Base-by-base conservation (phyloP, 2,329 filamentous ascomycete genomes). In the Nothophoma quercina region DNA sequence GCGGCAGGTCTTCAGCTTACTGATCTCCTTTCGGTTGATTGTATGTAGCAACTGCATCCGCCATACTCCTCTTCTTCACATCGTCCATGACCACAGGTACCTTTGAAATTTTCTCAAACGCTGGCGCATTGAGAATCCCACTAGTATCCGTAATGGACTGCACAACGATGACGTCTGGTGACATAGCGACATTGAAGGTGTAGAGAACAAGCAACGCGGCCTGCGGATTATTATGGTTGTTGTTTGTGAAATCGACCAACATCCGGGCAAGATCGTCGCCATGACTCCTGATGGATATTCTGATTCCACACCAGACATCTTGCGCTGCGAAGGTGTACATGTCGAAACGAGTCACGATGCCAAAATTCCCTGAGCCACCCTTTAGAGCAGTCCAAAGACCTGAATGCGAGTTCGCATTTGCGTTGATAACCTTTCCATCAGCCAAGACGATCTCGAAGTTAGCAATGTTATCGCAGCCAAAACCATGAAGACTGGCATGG, bases 351-450 rank as follows among this genome's bases (percentile, higher is more conserved):
- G 76, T 77, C 12, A 78, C 75, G 4, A 78, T 59, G 3, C 76
- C 76, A 42, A 78, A 78, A 58, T 78, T 78, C 49, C 65, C 73
- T 48, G 69, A 72, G n/a, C 77, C 77, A 3, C 76, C 76, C 55
- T 78, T 78, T 30, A 79, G 57, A 18, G 76, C 76, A 36, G 63
- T 65, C 58, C 66, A 78, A 2, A 79, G 69, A 40, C 78, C 75
- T 4, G 63, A 41, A 30, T 68, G 56, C 39, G 63, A 64, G 50
- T 59, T 59, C 0, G 65, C 58, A 29, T 74, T 78, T 12, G 70
- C 77, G 19, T 77, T 60, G 22, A 74, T 62, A 15, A 77, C 56
- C 1, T 65, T 60, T 7, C 74, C 75, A 32, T 64, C 63, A 16
- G 73, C 71, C 21, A 77, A 68, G 2, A 76, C 73, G 6, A 76